Conservation (phyloP, 768 basidiomycete species). For the Leccinum incarnatum region DNA sequence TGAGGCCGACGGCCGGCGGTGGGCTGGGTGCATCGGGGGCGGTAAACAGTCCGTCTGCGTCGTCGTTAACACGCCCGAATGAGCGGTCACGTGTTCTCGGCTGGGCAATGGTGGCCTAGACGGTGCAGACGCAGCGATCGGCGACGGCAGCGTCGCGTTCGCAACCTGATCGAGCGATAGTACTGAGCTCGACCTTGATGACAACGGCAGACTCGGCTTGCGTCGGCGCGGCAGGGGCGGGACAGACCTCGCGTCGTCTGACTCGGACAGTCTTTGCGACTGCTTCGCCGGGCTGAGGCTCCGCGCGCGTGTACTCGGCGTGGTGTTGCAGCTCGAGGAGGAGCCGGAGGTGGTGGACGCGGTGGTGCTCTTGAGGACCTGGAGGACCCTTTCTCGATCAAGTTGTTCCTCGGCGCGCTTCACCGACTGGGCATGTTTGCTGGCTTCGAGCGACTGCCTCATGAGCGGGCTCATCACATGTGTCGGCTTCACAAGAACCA, state of each 20-base stretch:
- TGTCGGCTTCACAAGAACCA: conserved; percentile 24
- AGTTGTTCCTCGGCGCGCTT: conserved; percentile 67
- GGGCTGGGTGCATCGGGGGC: conserved; percentile 55
- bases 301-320: conserved; percentile 19
- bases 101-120: conserved; percentile 26
- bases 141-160: conserved; percentile 31
- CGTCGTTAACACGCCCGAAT: conserved; percentile 1
- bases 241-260: conserved; percentile 21
- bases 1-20: conserved; percentile 37
- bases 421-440: conserved; percentile 65
- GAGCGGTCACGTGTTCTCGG: conserved; percentile 15
- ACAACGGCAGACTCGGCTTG: conserved; percentile 30
- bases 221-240: conserved; percentile 39
- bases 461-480: conserved; percentile 67
- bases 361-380: conserved; percentile 64
- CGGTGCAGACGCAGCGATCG: background rate
- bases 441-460: conserved; percentile 70
- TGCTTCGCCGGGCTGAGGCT: conserved; percentile 33
- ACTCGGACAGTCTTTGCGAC: conserved; percentile 4
- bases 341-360: conserved; percentile 11
- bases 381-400: conserved; percentile 66
- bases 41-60: conserved; percentile 15
- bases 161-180: conserved; percentile 44
- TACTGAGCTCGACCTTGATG: conserved; percentile 33
- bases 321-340: background rate